These are phyloP conservation scores for Microbotryum scabiosae DNA, from an alignment of 1,284 basidiomycete genomes.

Conservation along the genomic window DNA sequence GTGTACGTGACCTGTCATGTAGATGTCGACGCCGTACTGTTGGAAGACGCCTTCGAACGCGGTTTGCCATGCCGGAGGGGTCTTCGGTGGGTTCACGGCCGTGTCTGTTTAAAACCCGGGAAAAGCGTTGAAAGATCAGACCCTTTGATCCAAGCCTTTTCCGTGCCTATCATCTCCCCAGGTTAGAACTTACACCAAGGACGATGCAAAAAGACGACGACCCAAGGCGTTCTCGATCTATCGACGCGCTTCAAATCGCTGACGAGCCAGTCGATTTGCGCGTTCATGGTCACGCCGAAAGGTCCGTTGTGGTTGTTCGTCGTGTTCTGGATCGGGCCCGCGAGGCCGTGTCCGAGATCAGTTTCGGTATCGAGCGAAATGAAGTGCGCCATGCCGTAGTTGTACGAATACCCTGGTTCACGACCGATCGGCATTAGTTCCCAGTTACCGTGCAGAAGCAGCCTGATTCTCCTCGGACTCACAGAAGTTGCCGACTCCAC, in stretches of 20 bases:
- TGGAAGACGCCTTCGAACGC: slow-evolving; percentile 35
- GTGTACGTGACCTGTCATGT: slow-evolving; percentile 9
- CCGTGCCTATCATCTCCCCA: too few relatives aligned
- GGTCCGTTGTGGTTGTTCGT: slow-evolving; percentile 15
- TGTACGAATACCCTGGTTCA: slow-evolving; percentile 30
- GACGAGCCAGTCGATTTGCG: slow-evolving; percentile 25
- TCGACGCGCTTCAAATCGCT: slow-evolving; percentile 18
- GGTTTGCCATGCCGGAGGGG: slow-evolving; percentile 34
- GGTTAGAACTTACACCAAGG: too few relatives aligned
- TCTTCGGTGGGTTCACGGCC: neutral
- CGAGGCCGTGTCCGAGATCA: slow-evolving; percentile 14
- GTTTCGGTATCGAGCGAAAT: slow-evolving; percentile 23
- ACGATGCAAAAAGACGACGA: slow-evolving; percentile 17
- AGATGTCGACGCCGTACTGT: slow-evolving; percentile 7
- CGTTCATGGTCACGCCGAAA: slow-evolving; percentile 13
- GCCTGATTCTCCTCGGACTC: too few relatives aligned
- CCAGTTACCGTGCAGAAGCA: too few relatives aligned
- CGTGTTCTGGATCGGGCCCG: slow-evolving; percentile 12
- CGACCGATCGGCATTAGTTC: too few relatives aligned
- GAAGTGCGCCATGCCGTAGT: slow-evolving; percentile 30
- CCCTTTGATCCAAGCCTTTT: too few relatives aligned
- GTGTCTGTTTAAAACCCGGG: neutral
- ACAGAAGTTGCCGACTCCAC: slow-evolving; percentile 35
- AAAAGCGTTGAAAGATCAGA: too few relatives aligned
- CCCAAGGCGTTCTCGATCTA: slow-evolving; percentile 20